Evolutionary conservation across 2,329 filamentous ascomycete genomes (phyloP).

Genomic region (Phyllosticta capitalensis): DNA sequence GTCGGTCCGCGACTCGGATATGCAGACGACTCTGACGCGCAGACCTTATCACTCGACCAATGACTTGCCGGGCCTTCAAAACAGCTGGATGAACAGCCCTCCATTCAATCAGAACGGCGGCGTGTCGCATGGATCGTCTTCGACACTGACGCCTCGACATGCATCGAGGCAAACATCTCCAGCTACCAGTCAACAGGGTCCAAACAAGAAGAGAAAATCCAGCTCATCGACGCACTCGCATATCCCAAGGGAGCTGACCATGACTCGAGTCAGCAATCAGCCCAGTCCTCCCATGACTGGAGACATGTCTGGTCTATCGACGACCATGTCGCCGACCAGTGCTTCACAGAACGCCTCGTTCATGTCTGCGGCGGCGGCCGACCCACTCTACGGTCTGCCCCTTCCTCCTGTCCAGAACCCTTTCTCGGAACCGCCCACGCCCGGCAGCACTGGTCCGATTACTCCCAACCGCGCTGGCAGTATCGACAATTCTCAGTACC

Average conservation of each 20-base stretch:
- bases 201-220: conserved; percentile 75
- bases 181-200: conserved; percentile 48
- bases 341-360: conserved; percentile 21
- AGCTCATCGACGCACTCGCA: conserved; percentile 38
- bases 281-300: neutral
- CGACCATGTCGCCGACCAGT: conserved; percentile 16
- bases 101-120: neutral
- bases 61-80: conserved; percentile 51
- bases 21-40: conserved; percentile 36
- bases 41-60: conserved; percentile 50
- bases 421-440: conserved; percentile 57
- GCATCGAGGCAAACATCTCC: conserved; percentile 69
- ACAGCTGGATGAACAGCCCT: neutral
- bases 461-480: conserved; percentile 51
- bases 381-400: conserved; percentile 7
- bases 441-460: conserved; percentile 49
- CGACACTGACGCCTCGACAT: conserved; percentile 48
- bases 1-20: neutral
- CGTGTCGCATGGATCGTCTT: conserved; percentile 30
- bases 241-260: conserved; percentile 65
- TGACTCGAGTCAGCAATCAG: conserved; percentile 67
- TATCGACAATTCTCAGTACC: conserved; percentile 51
- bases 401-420: conserved; percentile 18
- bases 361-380: conserved; percentile 6
- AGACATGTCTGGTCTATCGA: neutral